phyloP scores from a whole-genome alignment of 2,329 filamentous ascomycete genomes.

The Didymellaceae sp. region DNA sequence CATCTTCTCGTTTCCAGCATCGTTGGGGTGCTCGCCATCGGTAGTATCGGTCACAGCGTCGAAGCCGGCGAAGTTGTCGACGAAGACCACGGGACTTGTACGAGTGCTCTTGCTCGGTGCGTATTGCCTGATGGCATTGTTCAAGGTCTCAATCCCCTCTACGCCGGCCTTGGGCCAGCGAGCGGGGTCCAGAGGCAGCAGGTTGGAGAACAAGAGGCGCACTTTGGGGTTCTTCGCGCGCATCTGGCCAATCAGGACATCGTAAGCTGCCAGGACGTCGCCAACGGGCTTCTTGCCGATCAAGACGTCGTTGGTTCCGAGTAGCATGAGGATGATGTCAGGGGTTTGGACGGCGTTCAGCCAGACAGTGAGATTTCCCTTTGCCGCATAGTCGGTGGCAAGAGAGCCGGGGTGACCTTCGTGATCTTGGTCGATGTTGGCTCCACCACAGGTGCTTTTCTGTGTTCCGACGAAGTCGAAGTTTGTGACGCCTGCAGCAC shows the following conservation, averaged over 20 bases:
- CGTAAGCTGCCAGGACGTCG: constrained; percentile 49
- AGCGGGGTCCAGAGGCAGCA: constrained; percentile 35
- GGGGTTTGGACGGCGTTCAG: constrained; percentile 45
- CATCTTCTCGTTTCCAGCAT: constrained; percentile 40
- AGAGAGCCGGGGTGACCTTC: constrained; percentile 54
- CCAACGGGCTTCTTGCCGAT: constrained; percentile 37
- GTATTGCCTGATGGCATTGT: constrained; percentile 27
- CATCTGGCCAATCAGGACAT: constrained; percentile 52
- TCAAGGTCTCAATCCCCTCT: constrained; percentile 28
- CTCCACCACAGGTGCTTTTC: constrained; percentile 44
- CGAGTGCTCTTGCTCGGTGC: constrained; percentile 28
- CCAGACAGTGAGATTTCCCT: constrained; percentile 51
- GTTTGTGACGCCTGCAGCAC: constrained; percentile 30
- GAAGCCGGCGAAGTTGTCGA: constrained; percentile 41
- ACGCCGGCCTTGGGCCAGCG: constrained; percentile 28
- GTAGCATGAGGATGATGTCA: constrained; percentile 56
- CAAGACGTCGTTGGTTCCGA: constrained; percentile 55
- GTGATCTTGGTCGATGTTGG: constrained; percentile 53
- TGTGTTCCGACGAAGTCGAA: constrained; percentile 48
- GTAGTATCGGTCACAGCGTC: constrained; percentile 38
- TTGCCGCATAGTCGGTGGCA: constrained; percentile 49
- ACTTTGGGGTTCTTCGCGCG: constrained; percentile 49
- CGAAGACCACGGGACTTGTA: constrained; percentile 34
- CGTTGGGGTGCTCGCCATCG: constrained; percentile 47
- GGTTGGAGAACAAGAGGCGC: constrained; percentile 48